phyloP scores from a whole-genome alignment of 495 filamentous ascomycete genomes.

The Emericellopsis terricola region DNA sequence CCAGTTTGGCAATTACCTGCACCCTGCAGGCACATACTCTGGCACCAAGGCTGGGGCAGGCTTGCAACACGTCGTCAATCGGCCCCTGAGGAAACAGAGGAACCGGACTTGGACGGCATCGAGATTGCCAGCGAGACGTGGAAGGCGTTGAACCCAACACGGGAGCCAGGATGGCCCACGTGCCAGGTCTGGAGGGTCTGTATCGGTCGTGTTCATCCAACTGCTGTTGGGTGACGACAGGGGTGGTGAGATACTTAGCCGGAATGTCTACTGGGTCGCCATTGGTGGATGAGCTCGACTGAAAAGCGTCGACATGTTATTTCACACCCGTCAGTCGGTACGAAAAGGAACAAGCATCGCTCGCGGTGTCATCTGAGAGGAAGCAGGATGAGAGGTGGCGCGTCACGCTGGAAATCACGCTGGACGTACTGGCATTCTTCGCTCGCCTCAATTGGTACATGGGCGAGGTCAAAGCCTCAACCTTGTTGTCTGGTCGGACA shows the following conservation, averaged over 20 bases:
- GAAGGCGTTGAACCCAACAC: constrained; percentile 16
- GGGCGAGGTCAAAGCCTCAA: constrained; percentile 20
- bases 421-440: constrained; percentile 37
- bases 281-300: constrained; percentile 30
- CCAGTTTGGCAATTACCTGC: constrained; percentile 45
- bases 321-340: constrained; percentile 36
- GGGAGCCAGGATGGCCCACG: constrained; percentile 13
- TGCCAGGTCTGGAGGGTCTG: constrained; percentile 14
- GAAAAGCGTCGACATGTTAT: constrained; percentile 39
- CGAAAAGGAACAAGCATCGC: constrained; percentile 16
- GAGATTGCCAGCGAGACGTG: constrained; percentile 13
- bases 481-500: constrained; percentile 40
- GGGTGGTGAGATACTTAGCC: constrained; percentile 21
- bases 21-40: constrained; percentile 38
- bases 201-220: constrained; percentile 33
- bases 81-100: constrained; percentile 26
- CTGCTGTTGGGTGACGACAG: constrained; percentile 24
- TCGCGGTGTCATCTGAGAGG: constrained; percentile 11
- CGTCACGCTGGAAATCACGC: constrained; percentile 33
- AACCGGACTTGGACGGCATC: constrained; percentile 29
- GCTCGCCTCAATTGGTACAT: constrained; percentile 30
- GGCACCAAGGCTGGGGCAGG: constrained; percentile 35
- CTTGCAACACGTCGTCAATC: constrained; percentile 37
- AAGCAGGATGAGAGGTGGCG: neutral
- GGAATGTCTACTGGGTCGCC: constrained; percentile 46